Base-by-base conservation (phyloP, 2,329 filamentous ascomycete genomes). In the Ilyonectria mors-panacis region DNA sequence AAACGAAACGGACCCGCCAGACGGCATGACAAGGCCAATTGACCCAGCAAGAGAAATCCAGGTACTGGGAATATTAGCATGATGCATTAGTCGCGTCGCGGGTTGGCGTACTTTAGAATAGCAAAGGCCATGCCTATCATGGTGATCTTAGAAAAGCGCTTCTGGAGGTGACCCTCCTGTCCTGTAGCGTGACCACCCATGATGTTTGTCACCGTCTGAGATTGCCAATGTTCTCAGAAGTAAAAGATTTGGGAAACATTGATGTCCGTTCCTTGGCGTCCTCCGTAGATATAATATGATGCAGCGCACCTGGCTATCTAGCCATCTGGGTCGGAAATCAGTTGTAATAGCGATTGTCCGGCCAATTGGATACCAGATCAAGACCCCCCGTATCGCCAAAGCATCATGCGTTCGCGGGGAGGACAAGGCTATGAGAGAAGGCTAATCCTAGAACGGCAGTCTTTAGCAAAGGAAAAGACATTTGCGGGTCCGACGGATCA, bases 11-110 rank as follows among this genome's bases (percentile, higher is more conserved):
- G 81, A 79, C 17, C 81, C 78, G 6, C 82, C 82, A 0, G 82
- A 83, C 1, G 82, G 81, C 28, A 83, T 73, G 1, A 83, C 80
- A 8, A 85, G 75, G 6, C 83, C 82, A 5, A 84, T 78, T 2
- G 82, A 83, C 3, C 82, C 82, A 1, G 83, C 82, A 2, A 84
- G 77, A 19, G 81, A 81, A 42, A 77, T 77, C 76, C 76, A 78
- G 1, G 76, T 78, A 12, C 76, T 78, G 5, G 6, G 21, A 17
- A 37, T 2, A 28, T 73, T 60, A 66, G 68, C 15, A 37, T 15
- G 1, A 28, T 13, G 1, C 7, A 7, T 17, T 17, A 17, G 26
- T 23, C 51, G 10, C 9, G 26, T 26, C 23, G 21, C 4, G 7
- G 10, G 2, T 7, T 42, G 30, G 19, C 67, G 33, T 73, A 76